Evolutionary conservation across 257 asterid genomes (phyloP), one percentile per base, ranked within the genome.

Genomic region (Primulina tabacum): DNA sequence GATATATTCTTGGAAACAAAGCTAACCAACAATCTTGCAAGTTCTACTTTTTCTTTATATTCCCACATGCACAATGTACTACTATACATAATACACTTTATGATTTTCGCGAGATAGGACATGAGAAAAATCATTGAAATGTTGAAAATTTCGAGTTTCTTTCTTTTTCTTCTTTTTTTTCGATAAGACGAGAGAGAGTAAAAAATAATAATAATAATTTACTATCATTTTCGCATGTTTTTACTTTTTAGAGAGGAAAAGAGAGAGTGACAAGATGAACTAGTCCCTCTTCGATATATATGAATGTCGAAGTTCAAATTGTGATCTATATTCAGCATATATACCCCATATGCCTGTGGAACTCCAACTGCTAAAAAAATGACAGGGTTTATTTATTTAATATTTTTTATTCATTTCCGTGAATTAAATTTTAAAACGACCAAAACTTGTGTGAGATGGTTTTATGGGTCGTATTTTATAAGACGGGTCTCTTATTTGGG

Each of bases 351-450:
- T 16, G 56, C 53, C 16, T 50, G 57, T 69, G 62, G 34, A 47
- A 65, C 21, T 29, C 68, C 28, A 9, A 20, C 67, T 47, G 64
- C 60, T 65, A 50, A 32, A 65, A 43, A 43, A 14, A 33, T 33
- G 53, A 43, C n/a, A 0, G 4, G n/a, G 6, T 12, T 14, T 11
- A 43, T 43, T 12, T 43, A 11, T 43, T 43, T 43, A 43, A 12
- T 33, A 5, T 43, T 37, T 7, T 43, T 40, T 40, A 9, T 40
- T 11, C 17, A 43, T 3, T 14, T 43, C 50, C 16, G 16, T 10
- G 17, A 8, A 38, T 38, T 38, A 2, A 38, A 28, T 28, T 28
- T 28, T 28, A 3, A 43, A 43, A 43, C n/a, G n/a, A n/a, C n/a
- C n/a, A n/a, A n/a, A n/a, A n/a, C n/a, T n/a, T n/a, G n/a, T n/a